Evolutionary conservation across 345 rosid species (phyloP).

Genomic region (Physaria fendleri): DNA sequence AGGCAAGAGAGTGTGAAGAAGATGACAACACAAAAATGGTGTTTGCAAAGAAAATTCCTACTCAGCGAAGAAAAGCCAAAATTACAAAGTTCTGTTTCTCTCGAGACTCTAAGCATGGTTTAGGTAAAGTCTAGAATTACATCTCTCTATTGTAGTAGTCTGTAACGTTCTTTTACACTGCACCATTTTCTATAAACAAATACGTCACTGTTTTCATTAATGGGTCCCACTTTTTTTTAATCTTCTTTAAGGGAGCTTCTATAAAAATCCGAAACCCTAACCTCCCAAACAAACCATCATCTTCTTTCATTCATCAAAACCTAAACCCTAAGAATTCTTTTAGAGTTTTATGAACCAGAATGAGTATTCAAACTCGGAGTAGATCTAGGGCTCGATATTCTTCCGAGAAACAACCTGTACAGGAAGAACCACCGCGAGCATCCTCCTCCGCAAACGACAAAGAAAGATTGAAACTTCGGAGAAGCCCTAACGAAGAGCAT

Average conservation of each 20-base stretch:
- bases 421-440: constrained; percentile 8
- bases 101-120: constrained; percentile 18
- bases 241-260: no score
- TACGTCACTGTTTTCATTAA: no score
- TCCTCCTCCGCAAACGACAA: constrained; percentile 6
- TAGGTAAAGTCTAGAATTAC: constrained; percentile 3
- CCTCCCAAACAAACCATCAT: constrained; percentile 33
- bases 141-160: no score
- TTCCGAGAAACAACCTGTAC: constrained; percentile 22
- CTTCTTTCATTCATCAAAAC: constrained; percentile 16
- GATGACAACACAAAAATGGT: constrained; percentile 10
- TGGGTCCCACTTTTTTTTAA: constrained; percentile 12
- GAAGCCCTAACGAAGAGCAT: constrained; percentile 56
- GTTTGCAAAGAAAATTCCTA: constrained; percentile 11
- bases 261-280: constrained; percentile 39
- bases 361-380: constrained; percentile 16
- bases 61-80: constrained; percentile 6
- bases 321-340: constrained; percentile 32
- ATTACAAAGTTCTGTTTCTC: constrained; percentile 11
- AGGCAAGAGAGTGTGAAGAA: constrained; percentile 23
- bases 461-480: constrained; percentile 33
- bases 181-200: no score
- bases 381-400: constrained; percentile 32
- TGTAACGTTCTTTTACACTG: no score
- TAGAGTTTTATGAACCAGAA: constrained; percentile 15